Percentiles rank a stretch among this genome's conserved stretches.
These are phyloP conservation scores for Sarocladium oryzae DNA, from an alignment of 2,329 filamentous ascomycete genomes.

Conservation along the genomic window DNA sequence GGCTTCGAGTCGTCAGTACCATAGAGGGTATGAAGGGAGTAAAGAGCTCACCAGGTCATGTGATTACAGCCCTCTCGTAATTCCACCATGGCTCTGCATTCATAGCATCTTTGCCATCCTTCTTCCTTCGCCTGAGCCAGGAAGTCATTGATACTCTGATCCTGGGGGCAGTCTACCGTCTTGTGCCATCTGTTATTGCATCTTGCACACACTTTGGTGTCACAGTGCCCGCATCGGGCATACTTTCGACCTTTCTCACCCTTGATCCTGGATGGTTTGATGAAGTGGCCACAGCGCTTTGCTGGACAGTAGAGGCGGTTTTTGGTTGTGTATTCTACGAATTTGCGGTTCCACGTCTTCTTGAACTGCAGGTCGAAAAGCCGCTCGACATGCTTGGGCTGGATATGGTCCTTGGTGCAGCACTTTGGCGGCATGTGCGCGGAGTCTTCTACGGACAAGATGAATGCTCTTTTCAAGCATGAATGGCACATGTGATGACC, in stretches of 20 bases:
- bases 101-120: constrained; percentile 71
- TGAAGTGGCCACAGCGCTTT: constrained; percentile 70
- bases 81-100: constrained; percentile 69
- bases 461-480: constrained; percentile 70
- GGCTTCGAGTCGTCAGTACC: constrained; percentile 33
- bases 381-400: constrained; percentile 67
- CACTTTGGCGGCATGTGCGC: constrained; percentile 81
- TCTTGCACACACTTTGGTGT: constrained; percentile 63
- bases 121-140: constrained; percentile 58
- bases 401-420: constrained; percentile 67
- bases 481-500: constrained; percentile 74
- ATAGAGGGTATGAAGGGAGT: not conserved
- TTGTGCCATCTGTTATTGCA: constrained; percentile 74
- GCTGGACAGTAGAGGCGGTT: constrained; percentile 74
- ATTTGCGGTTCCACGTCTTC: constrained; percentile 73
- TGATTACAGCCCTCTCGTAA: constrained; percentile 80
- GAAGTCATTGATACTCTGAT: constrained; percentile 59
- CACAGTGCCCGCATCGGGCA: constrained; percentile 65
- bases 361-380: constrained; percentile 72
- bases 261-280: constrained; percentile 64
- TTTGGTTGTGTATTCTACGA: constrained; percentile 65
- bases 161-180: constrained; percentile 61
- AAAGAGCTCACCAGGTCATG: constrained; percentile 68
- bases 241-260: constrained; percentile 53
- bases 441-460: constrained; percentile 67